A percentile compares a stretch with the other conserved stretches of the same genome.
Evolutionary conservation across 208 protist species (phyloP).

Genomic region (Porcisia hertigi): DNA sequence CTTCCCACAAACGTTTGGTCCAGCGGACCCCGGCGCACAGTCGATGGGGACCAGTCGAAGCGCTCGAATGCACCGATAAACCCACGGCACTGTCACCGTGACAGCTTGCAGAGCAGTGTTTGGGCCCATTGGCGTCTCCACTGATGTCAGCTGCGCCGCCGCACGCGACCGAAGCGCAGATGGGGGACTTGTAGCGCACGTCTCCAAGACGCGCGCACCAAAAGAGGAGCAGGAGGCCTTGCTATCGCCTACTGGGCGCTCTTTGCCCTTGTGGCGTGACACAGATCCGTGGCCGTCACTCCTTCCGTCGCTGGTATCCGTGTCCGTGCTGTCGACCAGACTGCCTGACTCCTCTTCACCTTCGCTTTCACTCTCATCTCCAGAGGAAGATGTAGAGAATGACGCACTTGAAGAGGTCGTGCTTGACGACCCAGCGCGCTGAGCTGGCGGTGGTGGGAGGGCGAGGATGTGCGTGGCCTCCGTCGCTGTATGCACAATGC

Average conservation of each 20-base stretch:
- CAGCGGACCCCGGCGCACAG: background rate
- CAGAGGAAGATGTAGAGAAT: constrained; percentile 14
- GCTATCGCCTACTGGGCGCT: background rate
- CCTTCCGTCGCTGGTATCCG: constrained; percentile 9
- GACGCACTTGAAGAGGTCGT: constrained; percentile 18
- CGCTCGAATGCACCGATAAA: constrained; percentile 28
- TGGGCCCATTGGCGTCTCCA: background rate
- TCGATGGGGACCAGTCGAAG: constrained; percentile 30
- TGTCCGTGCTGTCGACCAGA: constrained; percentile 11
- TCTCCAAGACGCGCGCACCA: background rate
- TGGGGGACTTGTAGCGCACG: background rate
- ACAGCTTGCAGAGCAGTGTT: background rate
- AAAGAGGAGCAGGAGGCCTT: background rate
- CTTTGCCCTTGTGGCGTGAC: background rate
- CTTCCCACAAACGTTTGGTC: background rate
- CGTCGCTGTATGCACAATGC: constrained; percentile 31
- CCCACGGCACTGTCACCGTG: constrained; percentile 27
- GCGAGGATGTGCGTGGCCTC: constrained; percentile 73
- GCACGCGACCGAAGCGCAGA: background rate
- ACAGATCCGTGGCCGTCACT: background rate
- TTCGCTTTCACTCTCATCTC: constrained; percentile 2
- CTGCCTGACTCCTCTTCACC: background rate
- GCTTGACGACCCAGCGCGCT: constrained; percentile 2
- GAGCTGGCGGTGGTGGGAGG: constrained; percentile 1
- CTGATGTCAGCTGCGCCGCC: background rate